These are phyloP conservation scores for Chrysoporthe cubensis DNA, from an alignment of 2,329 filamentous ascomycete genomes.

Conservation along the genomic window DNA sequence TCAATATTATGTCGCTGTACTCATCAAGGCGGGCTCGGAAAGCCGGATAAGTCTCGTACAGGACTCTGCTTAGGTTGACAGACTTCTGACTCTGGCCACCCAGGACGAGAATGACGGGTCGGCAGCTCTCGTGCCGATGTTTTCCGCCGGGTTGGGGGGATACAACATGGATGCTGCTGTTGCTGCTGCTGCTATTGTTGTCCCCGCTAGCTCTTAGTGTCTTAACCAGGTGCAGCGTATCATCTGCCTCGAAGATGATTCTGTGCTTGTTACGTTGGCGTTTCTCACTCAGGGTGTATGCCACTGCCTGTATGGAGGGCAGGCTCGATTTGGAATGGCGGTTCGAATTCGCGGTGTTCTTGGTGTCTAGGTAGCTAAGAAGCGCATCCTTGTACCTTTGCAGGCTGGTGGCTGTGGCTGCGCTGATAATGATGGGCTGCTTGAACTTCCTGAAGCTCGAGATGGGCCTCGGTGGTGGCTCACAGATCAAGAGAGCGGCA, in stretches of 20 bases:
- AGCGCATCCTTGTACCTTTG: too few species aligned
- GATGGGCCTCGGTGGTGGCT: too few species aligned
- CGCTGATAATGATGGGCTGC: too few species aligned
- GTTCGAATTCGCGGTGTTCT: slow-evolving; percentile 18
- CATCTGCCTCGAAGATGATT: slow-evolving; percentile 35
- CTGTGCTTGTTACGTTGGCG: slow-evolving; percentile 33
- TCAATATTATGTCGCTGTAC: slow-evolving; percentile 25
- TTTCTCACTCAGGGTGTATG: slow-evolving; percentile 30
- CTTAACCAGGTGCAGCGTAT: slow-evolving; percentile 27
- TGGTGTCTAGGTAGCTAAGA: too few species aligned
- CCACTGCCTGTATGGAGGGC: slow-evolving; percentile 11
- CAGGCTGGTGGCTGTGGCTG: too few species aligned
- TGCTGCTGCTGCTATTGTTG: not conserved
- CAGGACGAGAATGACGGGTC: not conserved
- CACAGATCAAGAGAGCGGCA: too few species aligned
- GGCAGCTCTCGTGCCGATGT: not conserved
- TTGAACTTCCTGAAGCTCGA: too few species aligned
- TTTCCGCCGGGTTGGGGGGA: not conserved
- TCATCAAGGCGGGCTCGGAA: slow-evolving; percentile 35
- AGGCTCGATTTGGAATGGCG: slow-evolving; percentile 30
- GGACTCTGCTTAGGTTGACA: slow-evolving; percentile 33
- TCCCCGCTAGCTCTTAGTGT: not conserved
- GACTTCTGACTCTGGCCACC: slow-evolving; percentile 37
- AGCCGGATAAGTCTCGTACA: slow-evolving; percentile 36
- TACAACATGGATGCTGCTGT: not conserved